Evolutionary conservation across 768 basidiomycete species (phyloP).

Genomic region (Trametes coccinea): DNA sequence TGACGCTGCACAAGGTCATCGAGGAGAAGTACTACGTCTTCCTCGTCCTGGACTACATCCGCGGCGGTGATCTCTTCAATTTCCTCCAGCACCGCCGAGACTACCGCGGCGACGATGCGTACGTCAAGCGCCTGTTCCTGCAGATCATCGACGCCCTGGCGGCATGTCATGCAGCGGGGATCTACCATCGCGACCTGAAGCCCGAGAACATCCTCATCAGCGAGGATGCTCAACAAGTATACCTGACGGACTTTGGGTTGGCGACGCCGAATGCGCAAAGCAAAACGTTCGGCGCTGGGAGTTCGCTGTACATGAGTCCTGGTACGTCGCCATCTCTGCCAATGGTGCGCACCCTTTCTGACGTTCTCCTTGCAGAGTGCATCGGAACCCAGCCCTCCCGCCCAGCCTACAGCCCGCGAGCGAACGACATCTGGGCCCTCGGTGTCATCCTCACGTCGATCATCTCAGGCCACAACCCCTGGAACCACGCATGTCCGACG

Average conservation of each 20-base stretch:
- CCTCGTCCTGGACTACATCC: conserved; percentile 56
- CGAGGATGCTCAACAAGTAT: conserved; percentile 39
- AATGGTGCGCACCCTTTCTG: conserved; percentile 26
- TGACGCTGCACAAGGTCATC: conserved; percentile 67
- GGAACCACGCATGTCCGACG: conserved; percentile 76
- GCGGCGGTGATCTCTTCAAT: conserved; percentile 48
- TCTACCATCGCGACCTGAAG: conserved; percentile 61
- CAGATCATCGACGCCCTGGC: conserved; percentile 56
- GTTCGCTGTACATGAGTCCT: conserved; percentile 69
- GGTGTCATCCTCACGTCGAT: conserved; percentile 63
- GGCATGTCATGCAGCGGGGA: conserved; percentile 48
- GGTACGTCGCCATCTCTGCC: conserved; percentile 42
- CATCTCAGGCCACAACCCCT: conserved; percentile 91
- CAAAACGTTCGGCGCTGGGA: conserved; percentile 59
- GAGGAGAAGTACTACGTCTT: conserved; percentile 65
- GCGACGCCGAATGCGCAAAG: conserved; percentile 32
- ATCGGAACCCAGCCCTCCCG: conserved; percentile 16
- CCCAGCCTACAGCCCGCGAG: conserved; percentile 16
- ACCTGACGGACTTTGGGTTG: conserved; percentile 48
- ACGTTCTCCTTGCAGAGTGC: conserved; percentile 21
- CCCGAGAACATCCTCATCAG: conserved; percentile 52
- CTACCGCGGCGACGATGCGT: conserved; percentile 45
- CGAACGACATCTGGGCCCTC: conserved; percentile 31
- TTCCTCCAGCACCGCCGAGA: conserved; percentile 39
- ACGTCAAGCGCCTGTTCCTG: conserved; percentile 49